Base-by-base conservation (phyloP, 306 rosid species). In the Macrotyloma uniflorum region DNA sequence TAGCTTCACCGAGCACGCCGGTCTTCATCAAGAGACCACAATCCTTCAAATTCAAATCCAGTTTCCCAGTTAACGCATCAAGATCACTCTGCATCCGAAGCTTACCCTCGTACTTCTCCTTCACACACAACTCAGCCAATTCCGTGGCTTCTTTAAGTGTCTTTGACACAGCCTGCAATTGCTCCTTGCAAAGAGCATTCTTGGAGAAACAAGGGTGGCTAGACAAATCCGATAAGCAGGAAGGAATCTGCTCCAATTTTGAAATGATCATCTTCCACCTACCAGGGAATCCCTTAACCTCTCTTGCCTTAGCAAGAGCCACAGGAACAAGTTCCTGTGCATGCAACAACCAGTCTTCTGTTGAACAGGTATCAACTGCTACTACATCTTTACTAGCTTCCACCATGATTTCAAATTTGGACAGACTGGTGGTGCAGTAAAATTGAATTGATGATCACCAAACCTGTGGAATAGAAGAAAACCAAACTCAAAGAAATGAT, bases 161-260 rank as follows among this genome's bases (percentile, higher is more conserved):
- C 71, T 84, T 86, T 1, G 94, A 87, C 67, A 93, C 93, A 0
- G 96, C 93, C 76, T 88, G 98, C 91, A 95, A 76, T 43, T 93
- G 99, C 87, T 95, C 99, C 88, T 86, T 89, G 79, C 98, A 95
- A 13, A 95, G 94, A 26, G 93, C 83, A 71, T 93, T 95, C 86
- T 90, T 95, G 42, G 90, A 89, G 91, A 95, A 95, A 79, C 91
- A 95, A 22, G 99, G 99, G 76, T 95, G 99, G 90, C 93, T 89
- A 1, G 99, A 95, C 59, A 95, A 90, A 70, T 95, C 96, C 0
- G 93, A 93, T 80, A 95, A 82, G 12, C 87, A 87, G 0, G 89
- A 77, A 0, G 99, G 99, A 82, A 95, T 87, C 85, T 88, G 93
- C 84, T 93, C 96, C 70, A 93, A 74, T 84, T 95, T 95, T 14